These are phyloP conservation scores for Chlamydomonas urium DNA, from an alignment of 139 green algal genomes.

Conservation along the genomic window DNA sequence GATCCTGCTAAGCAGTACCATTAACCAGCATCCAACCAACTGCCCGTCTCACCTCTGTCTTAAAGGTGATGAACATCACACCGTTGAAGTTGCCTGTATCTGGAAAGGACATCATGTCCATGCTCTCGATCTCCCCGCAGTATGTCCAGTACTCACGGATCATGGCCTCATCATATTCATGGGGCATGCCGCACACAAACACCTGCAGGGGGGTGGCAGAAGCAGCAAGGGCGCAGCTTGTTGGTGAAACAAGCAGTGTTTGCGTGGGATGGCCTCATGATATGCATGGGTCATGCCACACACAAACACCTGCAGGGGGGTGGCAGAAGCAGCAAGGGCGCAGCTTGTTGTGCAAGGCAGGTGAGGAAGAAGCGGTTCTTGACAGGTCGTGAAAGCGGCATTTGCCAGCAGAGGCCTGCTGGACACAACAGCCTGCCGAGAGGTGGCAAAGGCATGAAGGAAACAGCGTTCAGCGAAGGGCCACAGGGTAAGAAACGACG, in stretches of 20 bases:
- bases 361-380: constrained; percentile 72
- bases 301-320: constrained; percentile 83
- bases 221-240: too few relatives aligned
- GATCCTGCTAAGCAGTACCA: too few relatives aligned
- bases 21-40: not conserved
- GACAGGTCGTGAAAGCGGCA: constrained; percentile 80
- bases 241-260: too few relatives aligned
- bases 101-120: constrained; percentile 54
- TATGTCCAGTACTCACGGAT: constrained; percentile 79
- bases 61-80: constrained; percentile 92
- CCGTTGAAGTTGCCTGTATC: constrained; percentile 90
- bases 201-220: too few relatives aligned
- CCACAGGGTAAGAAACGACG: too few relatives aligned
- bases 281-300: constrained; percentile 88
- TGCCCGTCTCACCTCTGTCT: constrained; percentile 29
- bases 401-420: too few relatives aligned
- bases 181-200: constrained; percentile 90
- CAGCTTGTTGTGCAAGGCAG: too few relatives aligned
- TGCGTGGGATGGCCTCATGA: constrained; percentile 52
- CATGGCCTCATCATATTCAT: constrained; percentile 62
- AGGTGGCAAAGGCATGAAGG: too few relatives aligned
- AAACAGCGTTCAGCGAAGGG: too few relatives aligned
- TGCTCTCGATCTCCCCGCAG: constrained; percentile 66
- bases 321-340: too few relatives aligned
- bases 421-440: constrained; percentile 82